Conservation (phyloP, 805 yeast genomes). For the baker's yeast (Saccharomyces cerevisiae) region DNA sequence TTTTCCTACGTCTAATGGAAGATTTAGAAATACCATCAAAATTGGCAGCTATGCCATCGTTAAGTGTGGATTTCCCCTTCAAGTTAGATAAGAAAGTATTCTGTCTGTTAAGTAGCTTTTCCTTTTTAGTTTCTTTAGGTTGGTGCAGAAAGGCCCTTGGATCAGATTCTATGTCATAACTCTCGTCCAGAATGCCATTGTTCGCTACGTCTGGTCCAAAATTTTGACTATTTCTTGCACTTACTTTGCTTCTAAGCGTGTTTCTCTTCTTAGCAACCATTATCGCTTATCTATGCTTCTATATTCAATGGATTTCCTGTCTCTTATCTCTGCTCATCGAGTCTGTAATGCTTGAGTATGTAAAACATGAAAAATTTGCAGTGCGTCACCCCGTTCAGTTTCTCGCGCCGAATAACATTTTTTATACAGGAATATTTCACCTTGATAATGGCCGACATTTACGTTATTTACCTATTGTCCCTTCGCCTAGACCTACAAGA, state of each 20-base stretch:
- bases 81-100: constrained; percentile 29
- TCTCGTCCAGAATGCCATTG: constrained; percentile 1
- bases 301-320: neutral
- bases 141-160: constrained; percentile 44
- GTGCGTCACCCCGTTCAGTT: neutral
- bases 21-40: constrained; percentile 55
- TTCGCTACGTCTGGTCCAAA: constrained; percentile 7
- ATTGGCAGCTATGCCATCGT: constrained; percentile 15
- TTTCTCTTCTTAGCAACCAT: constrained; percentile 43
- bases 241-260: constrained; percentile 37
- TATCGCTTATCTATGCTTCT: neutral
- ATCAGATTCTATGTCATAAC: constrained; percentile 26
- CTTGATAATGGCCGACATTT: neutral
- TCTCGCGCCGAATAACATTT: neutral
- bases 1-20: constrained; percentile 53
- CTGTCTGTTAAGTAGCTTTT: constrained; percentile 37
- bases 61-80: constrained; percentile 7
- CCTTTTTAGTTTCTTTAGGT: constrained; percentile 45
- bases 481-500: neutral
- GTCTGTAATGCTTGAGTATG: neutral
- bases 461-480: neutral
- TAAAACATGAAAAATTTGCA: neutral
- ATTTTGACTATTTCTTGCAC: constrained; percentile 17
- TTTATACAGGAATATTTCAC: neutral
- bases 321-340: constrained; percentile 2